phyloP scores from a whole-genome alignment of 208 protist species.

The Trichomonas vaginalis region DNA sequence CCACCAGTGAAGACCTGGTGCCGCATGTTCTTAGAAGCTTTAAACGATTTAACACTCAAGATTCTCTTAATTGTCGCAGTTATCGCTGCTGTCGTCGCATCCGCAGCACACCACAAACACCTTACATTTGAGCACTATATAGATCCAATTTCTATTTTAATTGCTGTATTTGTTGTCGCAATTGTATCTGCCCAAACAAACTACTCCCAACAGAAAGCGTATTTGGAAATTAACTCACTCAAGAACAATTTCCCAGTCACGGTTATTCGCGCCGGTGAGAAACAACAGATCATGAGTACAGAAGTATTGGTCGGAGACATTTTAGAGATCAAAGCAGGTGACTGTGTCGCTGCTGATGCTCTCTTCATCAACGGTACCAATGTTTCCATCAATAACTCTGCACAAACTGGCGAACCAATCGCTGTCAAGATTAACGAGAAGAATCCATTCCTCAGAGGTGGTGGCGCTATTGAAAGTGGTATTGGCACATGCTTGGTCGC shows the following conservation, averaged over 20 bases:
- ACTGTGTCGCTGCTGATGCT: constrained; percentile 10
- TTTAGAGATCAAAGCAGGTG: constrained; percentile 12
- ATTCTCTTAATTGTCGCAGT: not conserved
- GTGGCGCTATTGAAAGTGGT: not conserved
- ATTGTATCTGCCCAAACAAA: not conserved
- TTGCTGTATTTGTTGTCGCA: not conserved
- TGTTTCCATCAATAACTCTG: not conserved
- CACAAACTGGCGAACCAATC: not conserved
- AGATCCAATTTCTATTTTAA: not conserved
- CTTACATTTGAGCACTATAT: not conserved
- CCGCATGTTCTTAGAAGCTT: not conserved
- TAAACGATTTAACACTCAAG: not conserved
- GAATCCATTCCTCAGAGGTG: not conserved
- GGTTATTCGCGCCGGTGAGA: not conserved
- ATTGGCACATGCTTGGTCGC: not conserved
- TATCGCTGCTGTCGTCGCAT: not conserved
- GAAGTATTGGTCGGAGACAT: constrained; percentile 21
- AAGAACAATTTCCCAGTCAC: not conserved
- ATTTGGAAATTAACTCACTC: not conserved
- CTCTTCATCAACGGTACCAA: not conserved
- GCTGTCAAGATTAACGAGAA: not conserved
- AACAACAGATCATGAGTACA: not conserved
- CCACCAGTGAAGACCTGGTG: not conserved
- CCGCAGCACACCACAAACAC: not conserved
- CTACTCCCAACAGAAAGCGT: not conserved